These are phyloP conservation scores for Sherardia arvensis DNA, from an alignment of 257 asterid species.

Conservation along the genomic window DNA sequence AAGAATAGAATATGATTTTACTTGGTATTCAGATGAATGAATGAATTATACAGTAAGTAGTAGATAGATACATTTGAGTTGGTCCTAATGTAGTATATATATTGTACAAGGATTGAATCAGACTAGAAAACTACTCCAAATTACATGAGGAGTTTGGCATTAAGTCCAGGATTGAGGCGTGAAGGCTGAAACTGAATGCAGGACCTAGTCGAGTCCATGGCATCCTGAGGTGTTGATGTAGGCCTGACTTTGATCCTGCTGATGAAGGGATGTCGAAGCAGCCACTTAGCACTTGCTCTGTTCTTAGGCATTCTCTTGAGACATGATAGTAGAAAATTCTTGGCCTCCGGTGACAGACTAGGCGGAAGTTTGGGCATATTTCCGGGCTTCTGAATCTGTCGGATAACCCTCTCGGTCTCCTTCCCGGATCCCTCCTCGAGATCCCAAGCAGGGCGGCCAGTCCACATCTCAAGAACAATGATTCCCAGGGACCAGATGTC, in stretches of 20 bases:
- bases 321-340: conserved; percentile 22
- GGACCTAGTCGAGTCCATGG: not conserved
- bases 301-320: conserved; percentile 11
- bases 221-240: not conserved
- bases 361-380: conserved; percentile 7
- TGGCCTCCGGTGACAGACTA: conserved; percentile 13
- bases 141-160: not conserved
- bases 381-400: not conserved
- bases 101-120: not conserved
- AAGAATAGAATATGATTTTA: too few species aligned
- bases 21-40: too few species aligned
- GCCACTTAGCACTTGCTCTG: conserved; percentile 17
- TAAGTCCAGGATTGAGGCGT: not conserved
- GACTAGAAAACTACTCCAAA: not conserved
- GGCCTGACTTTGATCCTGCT: not conserved
- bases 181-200: not conserved
- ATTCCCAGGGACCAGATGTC: conserved; percentile 20
- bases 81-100: too few species aligned
- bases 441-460: conserved; percentile 14
- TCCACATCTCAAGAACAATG: conserved; percentile 14
- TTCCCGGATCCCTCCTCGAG: not conserved
- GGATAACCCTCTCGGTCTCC: not conserved
- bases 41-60: too few species aligned
- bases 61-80: too few species aligned
- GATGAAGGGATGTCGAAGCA: conserved; percentile 30